Evolutionary conservation across 2,329 filamentous ascomycete genomes (phyloP).

Genomic region (Thelonectria discophora): DNA sequence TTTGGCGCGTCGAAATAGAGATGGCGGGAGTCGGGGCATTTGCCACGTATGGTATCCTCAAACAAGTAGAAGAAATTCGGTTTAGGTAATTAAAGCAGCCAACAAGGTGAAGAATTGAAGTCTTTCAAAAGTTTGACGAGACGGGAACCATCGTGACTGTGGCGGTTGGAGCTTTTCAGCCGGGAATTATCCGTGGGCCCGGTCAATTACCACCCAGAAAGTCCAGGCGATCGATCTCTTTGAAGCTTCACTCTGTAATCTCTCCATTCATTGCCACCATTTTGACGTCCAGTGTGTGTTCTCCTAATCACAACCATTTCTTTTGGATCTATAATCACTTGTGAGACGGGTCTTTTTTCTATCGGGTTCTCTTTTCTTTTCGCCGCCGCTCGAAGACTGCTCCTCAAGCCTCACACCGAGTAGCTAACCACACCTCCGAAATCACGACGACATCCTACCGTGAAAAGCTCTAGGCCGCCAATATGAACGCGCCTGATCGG

Average conservation of each 20-base stretch:
- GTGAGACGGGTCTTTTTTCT: not conserved
- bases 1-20: constrained; percentile 63
- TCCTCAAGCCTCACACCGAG: not conserved
- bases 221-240: constrained; percentile 23
- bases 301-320: constrained; percentile 15
- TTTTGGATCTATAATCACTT: constrained; percentile 27
- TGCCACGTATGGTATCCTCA: constrained; percentile 26
- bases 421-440: not conserved
- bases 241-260: constrained; percentile 28
- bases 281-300: constrained; percentile 15
- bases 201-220: constrained; percentile 9
- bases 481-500: constrained; percentile 67
- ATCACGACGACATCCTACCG: constrained; percentile 2
- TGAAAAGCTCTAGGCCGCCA: constrained; percentile 31
- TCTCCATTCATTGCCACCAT: constrained; percentile 20
- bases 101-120: not conserved
- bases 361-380: not conserved
- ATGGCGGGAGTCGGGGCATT: constrained; percentile 72
- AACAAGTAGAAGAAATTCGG: constrained; percentile 4
- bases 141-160: not conserved
- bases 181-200: constrained; percentile 42
- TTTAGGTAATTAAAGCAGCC: not conserved
- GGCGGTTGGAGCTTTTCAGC: constrained; percentile 34
- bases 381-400: not conserved
- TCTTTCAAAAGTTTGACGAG: not conserved